Conservation (phyloP, 192 early-diverging fungal genomes). For the Chytriomyces confervae region DNA sequence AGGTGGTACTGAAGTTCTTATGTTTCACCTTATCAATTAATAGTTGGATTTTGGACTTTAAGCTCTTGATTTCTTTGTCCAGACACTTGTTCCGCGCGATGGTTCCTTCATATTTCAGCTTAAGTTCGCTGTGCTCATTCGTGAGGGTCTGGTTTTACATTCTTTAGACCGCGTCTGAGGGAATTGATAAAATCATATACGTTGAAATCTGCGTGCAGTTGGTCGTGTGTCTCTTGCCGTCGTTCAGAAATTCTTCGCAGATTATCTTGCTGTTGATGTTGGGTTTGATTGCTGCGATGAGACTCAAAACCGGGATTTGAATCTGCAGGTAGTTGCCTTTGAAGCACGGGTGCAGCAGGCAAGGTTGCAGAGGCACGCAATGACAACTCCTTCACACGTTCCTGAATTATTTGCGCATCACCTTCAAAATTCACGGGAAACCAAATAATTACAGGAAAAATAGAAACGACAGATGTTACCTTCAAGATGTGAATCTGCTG, state of each 20-base stretch:
- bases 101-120: slow-evolving; percentile 20
- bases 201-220: background rate
- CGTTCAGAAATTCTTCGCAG: slow-evolving; percentile 11
- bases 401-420: background rate
- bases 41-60: slow-evolving; percentile 26
- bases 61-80: slow-evolving; percentile 28
- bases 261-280: slow-evolving; percentile 2
- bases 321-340: too few species aligned
- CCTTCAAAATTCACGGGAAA: too few species aligned
- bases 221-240: slow-evolving; percentile 15
- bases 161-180: background rate
- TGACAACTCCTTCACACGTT: slow-evolving; percentile 29
- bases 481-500: slow-evolving; percentile 29
- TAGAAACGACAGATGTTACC: slow-evolving; percentile 7
- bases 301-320: too few species aligned
- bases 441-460: too few species aligned
- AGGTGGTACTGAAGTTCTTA: background rate
- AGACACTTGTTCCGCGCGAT: slow-evolving; percentile 31
- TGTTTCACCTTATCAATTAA: slow-evolving; percentile 17
- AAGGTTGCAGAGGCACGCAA: background rate
- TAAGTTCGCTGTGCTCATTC: slow-evolving; percentile 12
- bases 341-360: too few species aligned
- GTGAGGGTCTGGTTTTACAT: slow-evolving; percentile 9
- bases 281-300: background rate
- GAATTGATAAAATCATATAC: slow-evolving; percentile 7